Evolutionary conservation across 257 asterid species (phyloP), one percentile per base, ranked within the genome.

Genomic region (Solanum microdontum): DNA sequence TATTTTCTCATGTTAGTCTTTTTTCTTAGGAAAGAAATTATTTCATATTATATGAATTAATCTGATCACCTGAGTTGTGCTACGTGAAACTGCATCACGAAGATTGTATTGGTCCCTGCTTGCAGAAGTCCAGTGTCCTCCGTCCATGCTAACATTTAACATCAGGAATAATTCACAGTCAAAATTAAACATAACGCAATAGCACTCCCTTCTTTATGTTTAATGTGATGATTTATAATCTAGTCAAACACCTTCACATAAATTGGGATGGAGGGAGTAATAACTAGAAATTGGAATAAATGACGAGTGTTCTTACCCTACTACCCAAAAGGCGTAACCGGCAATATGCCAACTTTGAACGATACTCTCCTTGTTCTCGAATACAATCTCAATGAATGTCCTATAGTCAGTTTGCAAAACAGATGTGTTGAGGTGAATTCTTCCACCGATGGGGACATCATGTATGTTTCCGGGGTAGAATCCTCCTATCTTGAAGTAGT

Each of bases 291-390:
- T 11, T 37, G 11, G n/a, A 39, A 10, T n/a, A n/a, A 37, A n/a
- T 39, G 60, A 77, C 13, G 28, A 36, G 82, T 77, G 34, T 23
- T 76, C 12, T 92, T 90, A 96, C 99, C 99, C 99, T 83, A 96
- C 99, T n/a, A 95, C 98, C 58, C 90, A 96, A 88, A 96, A 96
- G 23, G 95, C 88, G 86, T 96, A 96, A 88, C 99, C 99, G 60
- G 88, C 89, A 23, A 94, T 92, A 89, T 96, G 99, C 91, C 94
- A 96, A 87, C 98, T 96, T 87, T 94, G 98, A 10, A 94, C 58
- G n/a, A 96, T 94, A 66, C 93, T 89, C 89, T 96, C 99, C 0
- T 82, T 13, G 62, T 96, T 96, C 86, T 95, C 93, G 30, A 95
- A 94, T 10, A 96, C 93, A 58, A 96, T 94, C 86, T 96, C 99